Base-by-base conservation (phyloP, 495 filamentous ascomycete genomes). In the Tuber umbilicatum region DNA sequence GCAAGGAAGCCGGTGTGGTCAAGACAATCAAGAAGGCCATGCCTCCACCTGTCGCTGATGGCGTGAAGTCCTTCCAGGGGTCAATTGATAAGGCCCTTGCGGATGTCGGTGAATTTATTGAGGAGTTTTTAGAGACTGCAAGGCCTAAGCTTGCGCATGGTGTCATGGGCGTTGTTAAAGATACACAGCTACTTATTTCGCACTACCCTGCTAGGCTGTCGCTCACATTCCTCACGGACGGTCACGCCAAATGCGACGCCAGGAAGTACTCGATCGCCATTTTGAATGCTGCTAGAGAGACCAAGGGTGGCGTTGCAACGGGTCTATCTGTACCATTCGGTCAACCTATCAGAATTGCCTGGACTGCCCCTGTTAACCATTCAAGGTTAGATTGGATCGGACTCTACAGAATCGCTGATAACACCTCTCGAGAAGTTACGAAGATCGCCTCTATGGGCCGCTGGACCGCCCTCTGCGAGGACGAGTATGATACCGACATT, bases 301-400 rank as follows among this genome's bases (percentile, higher is more conserved):
- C 86, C 85, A 68, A 81, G 73, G 86, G 86, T 23, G 85, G 87
- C 23, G 85, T 88, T 45, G 88, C 91, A 80, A 89, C 92, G 83
- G 92, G 92, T 5, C 83, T 93, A 72, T 88, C 91, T 0, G 91
- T 97, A 73, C 89, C 96, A 83, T 99, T 98, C 79, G 95, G 95
- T 70, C 88, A 94, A 17, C 93, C 94, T 19, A 92, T 99, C 84
- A 91, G 88, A 78, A 92, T 99, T 77, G 90, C 89, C 79, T 99
- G 95, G 95, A 93, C 89, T 27, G 96, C 95, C 0, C 95, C 95
- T 1, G 86, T 91, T 71, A 94, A 94, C 80, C 95, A 98, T 84
- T 91, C 90, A 85, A 95, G 91, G 81, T 92, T 90, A 77, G 95
- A 99, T 83, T 99, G 95, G 95, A 89, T 99, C 70, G 94, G 94